These are phyloP conservation scores for Plectosphaerella cucumerina DNA, from an alignment of 2,329 filamentous ascomycete genomes.

Conservation along the genomic window DNA sequence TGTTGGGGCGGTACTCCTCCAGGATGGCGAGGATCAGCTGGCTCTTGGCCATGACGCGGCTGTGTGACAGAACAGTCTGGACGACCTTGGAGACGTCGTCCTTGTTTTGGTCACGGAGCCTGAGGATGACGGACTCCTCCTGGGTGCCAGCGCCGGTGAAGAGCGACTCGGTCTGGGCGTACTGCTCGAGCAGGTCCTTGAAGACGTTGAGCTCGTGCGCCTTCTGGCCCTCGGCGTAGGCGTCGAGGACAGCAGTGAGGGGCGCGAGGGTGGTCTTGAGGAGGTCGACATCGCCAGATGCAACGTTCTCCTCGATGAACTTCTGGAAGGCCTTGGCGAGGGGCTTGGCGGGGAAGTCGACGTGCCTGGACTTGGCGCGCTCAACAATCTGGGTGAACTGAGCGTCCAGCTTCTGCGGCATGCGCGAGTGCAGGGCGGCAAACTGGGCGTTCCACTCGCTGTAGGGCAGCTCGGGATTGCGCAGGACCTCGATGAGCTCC, in stretches of 20 bases:
- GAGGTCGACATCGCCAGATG: constrained; percentile 65
- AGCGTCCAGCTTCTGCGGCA: constrained; percentile 88
- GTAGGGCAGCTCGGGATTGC: constrained; percentile 86
- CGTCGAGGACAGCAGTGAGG: constrained; percentile 70
- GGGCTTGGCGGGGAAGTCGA: constrained; percentile 89
- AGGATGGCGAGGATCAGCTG: constrained; percentile 87
- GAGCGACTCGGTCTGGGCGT: constrained; percentile 77
- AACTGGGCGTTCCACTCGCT: constrained; percentile 96
- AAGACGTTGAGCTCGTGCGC: constrained; percentile 84
- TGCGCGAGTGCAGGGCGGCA: constrained; percentile 92
- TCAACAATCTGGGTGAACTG: constrained; percentile 84
- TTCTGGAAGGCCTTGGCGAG: constrained; percentile 78
- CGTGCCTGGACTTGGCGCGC: constrained; percentile 68
- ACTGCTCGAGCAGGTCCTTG: constrained; percentile 72
- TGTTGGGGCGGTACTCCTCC: constrained; percentile 92
- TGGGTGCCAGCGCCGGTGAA: constrained; percentile 83
- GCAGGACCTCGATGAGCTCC: constrained; percentile 84
- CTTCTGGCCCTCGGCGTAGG: constrained; percentile 86
- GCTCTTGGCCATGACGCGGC: constrained; percentile 88
- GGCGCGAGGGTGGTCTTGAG: constrained; percentile 72
- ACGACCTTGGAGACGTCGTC: constrained; percentile 84
- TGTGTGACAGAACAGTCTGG: constrained; percentile 88
- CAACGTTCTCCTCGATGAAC: constrained; percentile 84
- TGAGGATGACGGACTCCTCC: constrained; percentile 90
- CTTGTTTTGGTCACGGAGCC: constrained; percentile 93